Conservation (phyloP, 2,329 filamentous ascomycete genomes). For the Scedosporium dehoogii region DNA sequence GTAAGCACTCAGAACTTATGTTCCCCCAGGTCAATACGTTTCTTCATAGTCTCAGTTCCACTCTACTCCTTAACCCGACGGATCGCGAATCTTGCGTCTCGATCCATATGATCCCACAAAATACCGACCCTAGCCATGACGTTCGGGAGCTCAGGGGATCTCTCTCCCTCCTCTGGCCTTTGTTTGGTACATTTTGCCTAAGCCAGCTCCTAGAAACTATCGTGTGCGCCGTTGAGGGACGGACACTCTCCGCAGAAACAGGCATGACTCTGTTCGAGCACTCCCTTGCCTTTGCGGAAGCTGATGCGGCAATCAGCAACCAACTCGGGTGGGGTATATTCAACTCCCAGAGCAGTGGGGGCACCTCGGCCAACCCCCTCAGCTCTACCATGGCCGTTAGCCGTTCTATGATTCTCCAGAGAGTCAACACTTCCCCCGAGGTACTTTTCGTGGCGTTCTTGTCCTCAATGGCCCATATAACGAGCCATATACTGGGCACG, state of each 20-base stretch:
- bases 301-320: conserved; percentile 76
- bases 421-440: conserved; percentile 83
- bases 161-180: conserved; percentile 63
- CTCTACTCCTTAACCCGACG: conserved; percentile 61
- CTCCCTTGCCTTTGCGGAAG: conserved; percentile 90
- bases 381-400: conserved; percentile 36
- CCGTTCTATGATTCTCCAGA: conserved; percentile 59
- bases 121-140: conserved; percentile 35
- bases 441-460: conserved; percentile 78
- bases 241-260: conserved; percentile 70
- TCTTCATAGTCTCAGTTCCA: conserved; percentile 62
- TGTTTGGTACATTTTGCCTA: conserved; percentile 59
- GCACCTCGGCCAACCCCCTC: conserved; percentile 11
- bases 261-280: conserved; percentile 97
- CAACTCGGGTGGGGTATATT: conserved; percentile 60
- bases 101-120: conserved; percentile 50
- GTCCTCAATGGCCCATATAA: conserved; percentile 81
- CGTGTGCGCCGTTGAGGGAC: conserved; percentile 78
- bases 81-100: conserved; percentile 68
- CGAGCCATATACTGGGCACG: conserved; percentile 73
- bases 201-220: conserved; percentile 87
- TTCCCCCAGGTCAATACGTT: conserved; percentile 60
- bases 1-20: conserved; percentile 56
- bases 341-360: conserved; percentile 5
- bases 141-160: conserved; percentile 63